Conservation (phyloP, 208 protist species). For the Blechomonas ayalai region DNA sequence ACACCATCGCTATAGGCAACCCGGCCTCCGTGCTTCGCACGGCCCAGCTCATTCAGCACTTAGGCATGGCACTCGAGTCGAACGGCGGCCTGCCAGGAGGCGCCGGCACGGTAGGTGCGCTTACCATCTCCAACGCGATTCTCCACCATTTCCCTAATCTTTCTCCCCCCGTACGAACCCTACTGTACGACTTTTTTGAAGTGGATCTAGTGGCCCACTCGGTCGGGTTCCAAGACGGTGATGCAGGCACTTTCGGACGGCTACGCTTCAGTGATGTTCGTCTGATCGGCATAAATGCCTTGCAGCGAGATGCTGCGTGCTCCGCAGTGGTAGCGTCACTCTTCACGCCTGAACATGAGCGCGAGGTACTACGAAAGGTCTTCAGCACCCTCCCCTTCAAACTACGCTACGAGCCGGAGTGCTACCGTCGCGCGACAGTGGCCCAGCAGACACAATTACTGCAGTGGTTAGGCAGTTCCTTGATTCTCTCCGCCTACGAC, state of each 20-base stretch:
- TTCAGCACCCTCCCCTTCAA: slow-evolving; percentile 42
- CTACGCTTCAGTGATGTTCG: slow-evolving; percentile 69
- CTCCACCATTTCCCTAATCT: slow-evolving; percentile 41
- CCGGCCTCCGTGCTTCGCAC: slow-evolving; percentile 46
- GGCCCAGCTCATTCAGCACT: slow-evolving; percentile 45
- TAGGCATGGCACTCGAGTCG: slow-evolving; percentile 10
- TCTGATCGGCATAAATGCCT: slow-evolving; percentile 45
- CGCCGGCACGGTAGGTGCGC: neutral
- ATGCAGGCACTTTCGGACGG: slow-evolving; percentile 6
- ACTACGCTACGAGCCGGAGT: slow-evolving; percentile 47
- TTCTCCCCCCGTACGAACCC: slow-evolving; percentile 52
- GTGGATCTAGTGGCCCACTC: slow-evolving; percentile 33
- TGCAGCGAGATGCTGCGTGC: slow-evolving; percentile 40
- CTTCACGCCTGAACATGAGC: slow-evolving; percentile 65
- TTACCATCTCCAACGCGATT: slow-evolving; percentile 12
- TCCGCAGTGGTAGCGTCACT: slow-evolving; percentile 14
- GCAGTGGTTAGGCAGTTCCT: slow-evolving; percentile 67
- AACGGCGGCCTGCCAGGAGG: slow-evolving; percentile 1
- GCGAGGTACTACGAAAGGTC: slow-evolving; percentile 35
- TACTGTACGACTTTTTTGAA: slow-evolving; percentile 70
- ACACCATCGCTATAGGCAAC: slow-evolving; percentile 47
- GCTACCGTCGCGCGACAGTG: slow-evolving; percentile 27
- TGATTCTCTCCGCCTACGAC: slow-evolving; percentile 56
- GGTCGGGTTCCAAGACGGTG: slow-evolving; percentile 26
- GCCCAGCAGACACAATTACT: slow-evolving; percentile 46